A percentile compares a stretch with the other conserved stretches of the same genome.
Conservation (phyloP, 768 basidiomycete species). For the Termitomyces sp. region DNA sequence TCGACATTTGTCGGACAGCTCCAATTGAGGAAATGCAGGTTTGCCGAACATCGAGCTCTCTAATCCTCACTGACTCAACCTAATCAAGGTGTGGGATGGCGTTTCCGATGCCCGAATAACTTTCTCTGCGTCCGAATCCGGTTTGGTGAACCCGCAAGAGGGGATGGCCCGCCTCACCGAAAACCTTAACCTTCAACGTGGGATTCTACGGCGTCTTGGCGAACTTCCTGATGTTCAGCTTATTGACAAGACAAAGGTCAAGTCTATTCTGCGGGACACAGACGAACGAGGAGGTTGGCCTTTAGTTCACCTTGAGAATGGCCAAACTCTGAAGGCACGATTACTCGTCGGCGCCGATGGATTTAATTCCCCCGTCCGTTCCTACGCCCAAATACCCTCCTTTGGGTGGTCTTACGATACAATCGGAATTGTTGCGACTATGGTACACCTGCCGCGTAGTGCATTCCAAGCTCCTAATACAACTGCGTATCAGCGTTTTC, state of each 20-base stretch:
- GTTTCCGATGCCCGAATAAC: conserved; percentile 73
- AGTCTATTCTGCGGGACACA: conserved; percentile 53
- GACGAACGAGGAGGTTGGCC: conserved; percentile 70
- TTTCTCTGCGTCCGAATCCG: conserved; percentile 56
- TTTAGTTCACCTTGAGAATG: conserved; percentile 67
- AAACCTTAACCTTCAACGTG: conserved; percentile 89
- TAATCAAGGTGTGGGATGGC: conserved; percentile 83
- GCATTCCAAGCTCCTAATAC: conserved; percentile 61
- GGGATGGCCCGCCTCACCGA: conserved; percentile 85
- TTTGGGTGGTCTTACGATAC: conserved; percentile 92
- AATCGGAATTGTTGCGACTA: conserved; percentile 86
- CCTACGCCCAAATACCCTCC: conserved; percentile 78
- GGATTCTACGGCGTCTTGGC: conserved; percentile 62
- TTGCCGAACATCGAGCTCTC: neutral
- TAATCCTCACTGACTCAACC: neutral
- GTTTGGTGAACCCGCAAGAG: conserved; percentile 19
- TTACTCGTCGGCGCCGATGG: conserved; percentile 91
- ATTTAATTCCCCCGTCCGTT: conserved; percentile 87
- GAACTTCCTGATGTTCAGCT: conserved; percentile 50
- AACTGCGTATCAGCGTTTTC: conserved; percentile 90
- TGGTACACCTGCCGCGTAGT: conserved; percentile 65
- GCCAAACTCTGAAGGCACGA: conserved; percentile 59
- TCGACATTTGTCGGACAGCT: conserved; percentile 63
- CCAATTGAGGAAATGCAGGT: conserved; percentile 87
- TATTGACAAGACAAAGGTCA: conserved; percentile 70